Evolutionary conservation across 495 filamentous ascomycete species (phyloP).

Genomic region (Aspergillus indologenus): DNA sequence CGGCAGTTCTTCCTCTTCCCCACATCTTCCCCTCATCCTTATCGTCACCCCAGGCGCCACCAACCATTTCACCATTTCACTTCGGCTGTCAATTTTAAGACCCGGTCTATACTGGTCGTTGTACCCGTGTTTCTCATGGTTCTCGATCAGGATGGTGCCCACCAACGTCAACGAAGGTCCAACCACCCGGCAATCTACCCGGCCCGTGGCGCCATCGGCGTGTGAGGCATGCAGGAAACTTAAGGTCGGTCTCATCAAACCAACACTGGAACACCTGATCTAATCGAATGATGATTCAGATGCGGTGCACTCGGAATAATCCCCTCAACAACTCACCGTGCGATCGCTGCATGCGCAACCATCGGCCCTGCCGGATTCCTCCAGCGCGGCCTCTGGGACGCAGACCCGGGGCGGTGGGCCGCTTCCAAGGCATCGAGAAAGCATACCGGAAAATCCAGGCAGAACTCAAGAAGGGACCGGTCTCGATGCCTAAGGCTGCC

Average conservation of each 20-base stretch:
- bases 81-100: too few species aligned
- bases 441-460: constrained; percentile 24
- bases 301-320: constrained; percentile 23
- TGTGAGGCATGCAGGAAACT: constrained; percentile 13
- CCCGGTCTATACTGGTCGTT: too few species aligned
- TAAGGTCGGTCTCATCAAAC: not conserved
- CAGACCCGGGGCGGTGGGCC: constrained; percentile 21
- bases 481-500: not conserved
- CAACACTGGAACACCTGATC: too few species aligned
- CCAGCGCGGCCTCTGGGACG: constrained; percentile 22
- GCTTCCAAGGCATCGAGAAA: constrained; percentile 28
- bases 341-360: constrained; percentile 22
- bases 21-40: not conserved
- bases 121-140: too few species aligned
- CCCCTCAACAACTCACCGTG: constrained; percentile 13
- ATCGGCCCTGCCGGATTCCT: constrained; percentile 23
- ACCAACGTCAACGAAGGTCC: not conserved
- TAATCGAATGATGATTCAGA: constrained; percentile 12
- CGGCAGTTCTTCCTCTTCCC: not conserved
- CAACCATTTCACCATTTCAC: too few species aligned
- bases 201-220: not conserved
- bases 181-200: too few species aligned
- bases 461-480: constrained; percentile 17
- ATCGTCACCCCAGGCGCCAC: not conserved
- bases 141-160: too few species aligned